phyloP scores from a whole-genome alignment of 306 rosid genomes.

The Leucaena leucocephala region DNA sequence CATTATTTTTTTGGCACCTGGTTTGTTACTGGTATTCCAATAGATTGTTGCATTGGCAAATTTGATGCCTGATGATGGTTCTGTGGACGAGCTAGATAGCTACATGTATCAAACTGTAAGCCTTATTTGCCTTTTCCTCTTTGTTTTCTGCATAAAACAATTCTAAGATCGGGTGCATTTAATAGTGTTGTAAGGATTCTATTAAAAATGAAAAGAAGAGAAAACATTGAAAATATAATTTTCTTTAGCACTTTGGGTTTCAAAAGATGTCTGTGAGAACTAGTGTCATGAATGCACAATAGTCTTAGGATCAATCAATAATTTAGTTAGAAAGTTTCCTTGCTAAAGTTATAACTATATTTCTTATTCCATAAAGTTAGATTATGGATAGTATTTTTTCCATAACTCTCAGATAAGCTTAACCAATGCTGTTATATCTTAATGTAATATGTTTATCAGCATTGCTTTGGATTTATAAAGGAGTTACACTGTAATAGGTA shows the following conservation, averaged over 20 bases:
- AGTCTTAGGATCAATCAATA: background rate
- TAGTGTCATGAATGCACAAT: background rate
- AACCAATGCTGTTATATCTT: background rate
- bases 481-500: background rate
- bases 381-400: background rate
- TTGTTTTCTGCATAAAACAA: background rate
- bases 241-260: background rate
- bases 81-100: conserved; percentile 91
- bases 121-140: conserved; percentile 13
- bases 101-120: conserved; percentile 97
- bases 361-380: background rate
- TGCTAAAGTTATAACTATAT: too few relatives aligned
- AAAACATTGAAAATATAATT: background rate
- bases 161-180: background rate
- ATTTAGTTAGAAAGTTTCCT: too few relatives aligned
- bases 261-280: conserved; percentile 1
- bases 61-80: conserved; percentile 88
- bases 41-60: conserved; percentile 97
- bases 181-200: background rate
- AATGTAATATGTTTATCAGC: background rate
- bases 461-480: background rate
- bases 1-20: too few relatives aligned
- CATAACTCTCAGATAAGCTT: conserved; percentile 3
- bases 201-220: background rate
- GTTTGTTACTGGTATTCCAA: background rate